Evolutionary conservation across 805 yeast species (phyloP), one percentile per base, ranked within the genome.

Genomic region (Candida sanyiensis): DNA sequence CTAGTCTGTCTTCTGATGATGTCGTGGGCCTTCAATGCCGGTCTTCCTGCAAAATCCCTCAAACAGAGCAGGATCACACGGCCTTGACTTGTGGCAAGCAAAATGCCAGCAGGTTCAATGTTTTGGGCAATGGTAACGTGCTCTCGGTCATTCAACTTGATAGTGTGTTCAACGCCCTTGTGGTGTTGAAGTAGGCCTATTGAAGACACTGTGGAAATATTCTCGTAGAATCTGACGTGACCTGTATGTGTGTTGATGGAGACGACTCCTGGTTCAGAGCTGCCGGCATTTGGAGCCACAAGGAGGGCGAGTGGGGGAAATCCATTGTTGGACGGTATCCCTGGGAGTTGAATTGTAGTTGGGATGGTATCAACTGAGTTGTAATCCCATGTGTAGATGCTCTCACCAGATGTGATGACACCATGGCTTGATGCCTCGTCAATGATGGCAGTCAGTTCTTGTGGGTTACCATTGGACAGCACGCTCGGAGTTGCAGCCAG

Each of bases 101-200:
- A 66, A 5, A 86, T 65, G 2, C 96, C 96, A 2, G 83, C 76
- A 0, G 93, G 89, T 46, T 79, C 86, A 9, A 81, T 68, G 43
- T 73, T 73, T 39, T 76, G 74, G 2, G 81, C 70, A 27, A 67
- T 50, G 1, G 77, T 72, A 13, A 87, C 64, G 22, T 57, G 54
- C 54, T 89, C 97, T 12, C 69, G 65, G 15, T 68, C 57, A 1
- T 63, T 50, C 6, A 80, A 61, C 29, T 65, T 69, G 17, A 80
- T 50, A 3, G 58, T 49, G 35, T 63, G 62, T 28, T 54, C 59
- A 6, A 56, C 51, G 9, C 63, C 66, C 33, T 55, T 54, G 30
- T 58, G 58, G 34, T 61, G 60, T 59, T 73, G 61, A 34, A 79
- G 64, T 22, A 80, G 58, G 23, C 83, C 78, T 47, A 75, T 67